A percentile compares a stretch with the other conserved stretches of the same genome.
Conservation (phyloP, 768 basidiomycete genomes). For the Neoboletus brunneissimus region DNA sequence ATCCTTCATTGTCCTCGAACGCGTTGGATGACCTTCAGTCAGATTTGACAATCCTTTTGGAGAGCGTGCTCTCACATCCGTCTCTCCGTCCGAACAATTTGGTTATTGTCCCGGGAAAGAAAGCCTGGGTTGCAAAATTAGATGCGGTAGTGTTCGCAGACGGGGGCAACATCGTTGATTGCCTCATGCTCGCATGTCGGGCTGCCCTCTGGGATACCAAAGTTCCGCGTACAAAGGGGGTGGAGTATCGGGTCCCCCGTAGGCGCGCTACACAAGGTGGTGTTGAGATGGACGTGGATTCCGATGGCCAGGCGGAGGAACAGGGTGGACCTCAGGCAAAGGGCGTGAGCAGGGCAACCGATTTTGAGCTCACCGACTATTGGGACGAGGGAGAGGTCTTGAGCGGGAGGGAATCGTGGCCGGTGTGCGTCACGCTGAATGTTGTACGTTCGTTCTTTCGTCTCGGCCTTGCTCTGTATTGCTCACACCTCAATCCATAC, state of each 20-base stretch:
- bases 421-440: constrained; percentile 75
- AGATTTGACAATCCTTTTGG: constrained; percentile 63
- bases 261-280: constrained; percentile 35
- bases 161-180: constrained; percentile 73
- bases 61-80: constrained; percentile 62
- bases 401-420: constrained; percentile 63
- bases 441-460: constrained; percentile 47
- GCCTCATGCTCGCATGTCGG: constrained; percentile 73
- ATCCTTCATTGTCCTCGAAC: constrained; percentile 60
- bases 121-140: constrained; percentile 73
- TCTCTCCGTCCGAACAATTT: constrained; percentile 69
- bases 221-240: constrained; percentile 67
- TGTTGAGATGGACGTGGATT: constrained; percentile 54
- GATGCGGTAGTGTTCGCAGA: constrained; percentile 76
- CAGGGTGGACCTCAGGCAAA: constrained; percentile 60
- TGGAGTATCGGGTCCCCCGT: constrained; percentile 58
- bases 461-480: not conserved
- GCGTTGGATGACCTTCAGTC: constrained; percentile 75
- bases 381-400: constrained; percentile 82
- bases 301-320: not conserved
- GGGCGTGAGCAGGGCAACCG: constrained; percentile 48
- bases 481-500: not conserved
- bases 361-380: constrained; percentile 85
- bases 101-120: constrained; percentile 53
- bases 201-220: constrained; percentile 81